phyloP scores from a whole-genome alignment of 2,329 filamentous ascomycete species.

The Alternaria novae-zelandiae region DNA sequence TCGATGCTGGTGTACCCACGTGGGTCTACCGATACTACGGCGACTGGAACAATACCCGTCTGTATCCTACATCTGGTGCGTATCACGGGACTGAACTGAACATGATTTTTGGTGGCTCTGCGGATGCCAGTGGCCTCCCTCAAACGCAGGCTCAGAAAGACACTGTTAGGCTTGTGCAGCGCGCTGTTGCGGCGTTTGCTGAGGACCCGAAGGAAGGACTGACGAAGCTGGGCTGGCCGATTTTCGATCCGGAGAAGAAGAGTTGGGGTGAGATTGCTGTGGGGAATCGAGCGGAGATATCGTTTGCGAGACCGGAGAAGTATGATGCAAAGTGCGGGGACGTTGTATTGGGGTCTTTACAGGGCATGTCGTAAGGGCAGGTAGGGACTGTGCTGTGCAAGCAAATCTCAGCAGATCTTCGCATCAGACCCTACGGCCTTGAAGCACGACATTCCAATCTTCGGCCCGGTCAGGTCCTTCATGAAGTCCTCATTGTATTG shows the following conservation, averaged over 20 bases:
- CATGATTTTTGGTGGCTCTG: slow-evolving; percentile 30
- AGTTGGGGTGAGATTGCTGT: slow-evolving; percentile 21
- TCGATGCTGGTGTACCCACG: slow-evolving; percentile 13
- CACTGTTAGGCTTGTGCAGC: slow-evolving; percentile 20
- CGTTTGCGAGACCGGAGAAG: slow-evolving; percentile 15
- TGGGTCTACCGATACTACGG: slow-evolving; percentile 31
- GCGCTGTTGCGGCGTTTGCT: slow-evolving; percentile 25
- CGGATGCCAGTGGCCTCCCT: slow-evolving; percentile 21
- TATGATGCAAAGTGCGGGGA: slow-evolving; percentile 12
- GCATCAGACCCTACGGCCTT: not conserved
- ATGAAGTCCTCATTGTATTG: not conserved
- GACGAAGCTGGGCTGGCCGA: slow-evolving; percentile 19
- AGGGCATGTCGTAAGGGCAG: slow-evolving; percentile 1
- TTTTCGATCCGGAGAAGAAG: slow-evolving; percentile 10
- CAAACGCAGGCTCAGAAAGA: slow-evolving; percentile 16
- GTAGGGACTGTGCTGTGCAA: not conserved
- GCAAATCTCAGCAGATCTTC: not conserved
- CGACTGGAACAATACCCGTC: slow-evolving; percentile 25
- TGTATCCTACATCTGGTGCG: slow-evolving; percentile 28
- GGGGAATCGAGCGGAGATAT: slow-evolving; percentile 3
- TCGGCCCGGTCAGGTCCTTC: not conserved
- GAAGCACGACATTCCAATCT: not conserved
- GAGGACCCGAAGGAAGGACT: slow-evolving; percentile 23
- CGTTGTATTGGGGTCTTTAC: slow-evolving; percentile 14
- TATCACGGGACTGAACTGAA: slow-evolving; percentile 34